Percentiles rank a stretch among this genome's conserved stretches.
Conservation (phyloP, 805 yeast genomes). For the Grigorovia transvaalensis region DNA sequence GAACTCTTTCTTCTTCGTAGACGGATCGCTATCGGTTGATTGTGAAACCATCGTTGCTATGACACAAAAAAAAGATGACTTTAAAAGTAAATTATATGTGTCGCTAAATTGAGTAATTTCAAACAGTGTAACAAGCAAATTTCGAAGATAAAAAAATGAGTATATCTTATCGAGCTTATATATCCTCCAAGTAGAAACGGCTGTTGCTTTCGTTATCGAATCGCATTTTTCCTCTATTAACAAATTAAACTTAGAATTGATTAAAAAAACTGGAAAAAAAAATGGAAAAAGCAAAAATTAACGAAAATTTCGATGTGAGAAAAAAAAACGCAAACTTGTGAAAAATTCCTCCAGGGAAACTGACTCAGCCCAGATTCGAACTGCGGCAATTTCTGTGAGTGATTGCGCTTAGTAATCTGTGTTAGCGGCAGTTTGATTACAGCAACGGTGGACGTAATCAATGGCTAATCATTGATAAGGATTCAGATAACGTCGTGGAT, state of each 20-base stretch:
- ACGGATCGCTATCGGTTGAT: background rate
- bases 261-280: background rate
- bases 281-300: background rate
- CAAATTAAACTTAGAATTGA: background rate
- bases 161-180: background rate
- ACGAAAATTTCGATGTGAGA: background rate
- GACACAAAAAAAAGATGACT: background rate
- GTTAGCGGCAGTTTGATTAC: no score
- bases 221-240: background rate
- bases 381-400: no score
- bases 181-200: background rate
- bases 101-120: background rate
- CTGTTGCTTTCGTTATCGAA: no score
- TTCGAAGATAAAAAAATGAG: background rate
- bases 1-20: background rate
- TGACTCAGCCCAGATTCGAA: no score
- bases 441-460: no score
- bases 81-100: background rate
- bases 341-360: background rate
- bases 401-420: no score
- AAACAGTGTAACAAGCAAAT: background rate
- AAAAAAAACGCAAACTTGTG: background rate
- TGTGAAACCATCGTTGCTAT: background rate
- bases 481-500: no score
- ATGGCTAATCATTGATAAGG: background rate